Base-by-base conservation (phyloP, 2,329 filamentous ascomycete species). In the Sporothrix pseudoabietina region DNA sequence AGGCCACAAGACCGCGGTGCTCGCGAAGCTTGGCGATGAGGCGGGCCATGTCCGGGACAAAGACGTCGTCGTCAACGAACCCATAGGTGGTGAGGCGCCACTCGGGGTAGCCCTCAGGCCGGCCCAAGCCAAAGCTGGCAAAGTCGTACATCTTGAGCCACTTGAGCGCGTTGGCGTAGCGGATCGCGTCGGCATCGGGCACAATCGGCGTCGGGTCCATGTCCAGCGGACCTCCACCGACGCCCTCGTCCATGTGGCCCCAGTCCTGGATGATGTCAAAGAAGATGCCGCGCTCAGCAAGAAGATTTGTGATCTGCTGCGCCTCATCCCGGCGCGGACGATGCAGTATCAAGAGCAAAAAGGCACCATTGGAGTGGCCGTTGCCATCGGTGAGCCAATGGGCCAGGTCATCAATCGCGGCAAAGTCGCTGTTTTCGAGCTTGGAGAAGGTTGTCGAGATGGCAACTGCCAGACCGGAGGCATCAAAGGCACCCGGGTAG, bases 21-120 rank as follows among this genome's bases (percentile, higher is more conserved):
- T 52, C 35, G 52, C 52, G 49, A 2, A 86, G 80, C 6, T 79
- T 80, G 35, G 80, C 76, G 3, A 84, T 77, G 9, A 86, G 81
- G 57, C 80, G 78, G 0, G 79, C 77, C 44, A 85, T 76, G 52
- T 82, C 82, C 0, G 84, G 84, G 65, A 86, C 80, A 76, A 86
- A 86, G 68, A 85, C 78, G 71, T 83, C 81, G 75, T 86, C 84
- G 44, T 86, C 85, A 1, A 86, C 75, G 0, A 86, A 78, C 0
- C 80, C 84, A 52, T 82, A 82, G 79, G 83, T 85, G 22, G 52
- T 69, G 26, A 55, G 52, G 32, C 35, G 57, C n/a, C 61, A 54
- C 66, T 68, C n/a, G 35, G 19, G 22, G 59, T 72, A 16, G 22
- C 39, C 35, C 57, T 59, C 69, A n/a, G 61, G 19, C 39, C 68